Conservation (phyloP, 768 basidiomycete genomes). For the Trametes gibbosa region DNA sequence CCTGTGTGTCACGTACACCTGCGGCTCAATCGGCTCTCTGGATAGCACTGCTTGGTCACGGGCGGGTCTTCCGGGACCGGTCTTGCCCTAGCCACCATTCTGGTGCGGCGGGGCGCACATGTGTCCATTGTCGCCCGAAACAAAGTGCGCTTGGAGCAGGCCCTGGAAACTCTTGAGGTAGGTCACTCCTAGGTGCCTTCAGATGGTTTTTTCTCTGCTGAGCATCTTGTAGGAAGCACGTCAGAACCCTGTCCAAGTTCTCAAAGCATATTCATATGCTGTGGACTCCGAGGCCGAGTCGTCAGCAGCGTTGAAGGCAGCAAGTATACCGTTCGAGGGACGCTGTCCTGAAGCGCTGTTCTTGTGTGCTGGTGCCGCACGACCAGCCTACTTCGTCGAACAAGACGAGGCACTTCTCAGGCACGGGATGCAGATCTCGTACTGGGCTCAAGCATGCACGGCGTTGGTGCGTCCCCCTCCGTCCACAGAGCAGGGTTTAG, state of each 20-base stretch:
- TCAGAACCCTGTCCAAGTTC: conserved; percentile 52
- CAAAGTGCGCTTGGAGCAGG: conserved; percentile 56
- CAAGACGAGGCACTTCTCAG: conserved; percentile 56
- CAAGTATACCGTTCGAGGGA: conserved; percentile 51
- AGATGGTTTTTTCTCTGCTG: not conserved
- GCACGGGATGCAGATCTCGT: conserved; percentile 55
- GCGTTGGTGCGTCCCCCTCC: conserved; percentile 42
- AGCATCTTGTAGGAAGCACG: conserved; percentile 32
- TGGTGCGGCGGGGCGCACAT: conserved; percentile 69
- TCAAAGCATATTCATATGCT: conserved; percentile 67
- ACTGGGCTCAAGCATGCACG: conserved; percentile 54
- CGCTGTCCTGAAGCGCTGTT: conserved; percentile 74
- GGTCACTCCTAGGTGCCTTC: not conserved
- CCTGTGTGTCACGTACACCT: not conserved
- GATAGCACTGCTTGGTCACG: conserved; percentile 81
- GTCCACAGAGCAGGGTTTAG: not conserved
- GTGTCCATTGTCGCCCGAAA: conserved; percentile 85
- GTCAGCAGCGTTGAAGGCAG: conserved; percentile 58
- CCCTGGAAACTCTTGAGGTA: conserved; percentile 66
- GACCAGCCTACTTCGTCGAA: conserved; percentile 76
- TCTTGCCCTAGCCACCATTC: conserved; percentile 62
- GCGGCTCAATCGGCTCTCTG: not conserved
- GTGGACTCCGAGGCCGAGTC: conserved; percentile 54
- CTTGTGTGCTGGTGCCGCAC: conserved; percentile 71
- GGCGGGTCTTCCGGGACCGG: conserved; percentile 85